A percentile compares a stretch with the other conserved stretches of the same genome.
Evolutionary conservation across 2,329 filamentous ascomycete species (phyloP).

Genomic region (Rosellinia necatrix): DNA sequence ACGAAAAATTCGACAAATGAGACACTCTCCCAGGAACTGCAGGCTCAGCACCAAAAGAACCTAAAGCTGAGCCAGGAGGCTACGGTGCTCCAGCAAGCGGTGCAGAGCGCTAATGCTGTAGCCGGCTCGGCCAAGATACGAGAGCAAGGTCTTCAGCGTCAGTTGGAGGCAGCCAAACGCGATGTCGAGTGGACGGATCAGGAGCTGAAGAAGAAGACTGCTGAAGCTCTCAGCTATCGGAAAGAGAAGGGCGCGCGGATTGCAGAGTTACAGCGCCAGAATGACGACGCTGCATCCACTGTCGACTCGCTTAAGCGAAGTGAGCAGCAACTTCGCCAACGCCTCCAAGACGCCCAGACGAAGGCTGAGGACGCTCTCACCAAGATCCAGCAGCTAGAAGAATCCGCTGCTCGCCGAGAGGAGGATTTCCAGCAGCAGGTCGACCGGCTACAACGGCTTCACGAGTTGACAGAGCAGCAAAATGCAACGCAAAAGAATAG

Average conservation of each 20-base stretch:
- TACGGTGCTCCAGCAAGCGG: constrained; percentile 77
- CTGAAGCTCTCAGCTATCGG: constrained; percentile 85
- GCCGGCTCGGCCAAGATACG: constrained; percentile 84
- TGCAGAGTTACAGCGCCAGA: constrained; percentile 82
- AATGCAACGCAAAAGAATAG: constrained; percentile 73
- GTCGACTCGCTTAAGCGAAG: constrained; percentile 78
- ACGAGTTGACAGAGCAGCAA: constrained; percentile 79
- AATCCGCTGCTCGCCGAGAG: constrained; percentile 79
- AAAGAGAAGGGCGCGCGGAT: constrained; percentile 94
- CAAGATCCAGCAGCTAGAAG: constrained; percentile 83
- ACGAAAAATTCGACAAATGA: constrained; percentile 88
- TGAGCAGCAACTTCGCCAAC: constrained; percentile 78
- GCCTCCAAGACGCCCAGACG: constrained; percentile 80
- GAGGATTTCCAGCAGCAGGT: constrained; percentile 87
- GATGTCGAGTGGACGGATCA: constrained; percentile 93
- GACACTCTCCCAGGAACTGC: constrained; percentile 81
- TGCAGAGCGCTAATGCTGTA: constrained; percentile 80
- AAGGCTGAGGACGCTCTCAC: constrained; percentile 84
- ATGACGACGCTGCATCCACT: constrained; percentile 80
- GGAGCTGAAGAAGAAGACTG: constrained; percentile 87
- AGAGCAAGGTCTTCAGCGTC: constrained; percentile 87
- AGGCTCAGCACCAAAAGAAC: constrained; percentile 86
- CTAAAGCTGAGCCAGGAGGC: constrained; percentile 83
- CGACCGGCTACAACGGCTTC: constrained; percentile 78
- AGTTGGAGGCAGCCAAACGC: constrained; percentile 83